phyloP scores from a whole-genome alignment of 2,329 filamentous ascomycete genomes.

The Hymenoscyphus repandus region DNA sequence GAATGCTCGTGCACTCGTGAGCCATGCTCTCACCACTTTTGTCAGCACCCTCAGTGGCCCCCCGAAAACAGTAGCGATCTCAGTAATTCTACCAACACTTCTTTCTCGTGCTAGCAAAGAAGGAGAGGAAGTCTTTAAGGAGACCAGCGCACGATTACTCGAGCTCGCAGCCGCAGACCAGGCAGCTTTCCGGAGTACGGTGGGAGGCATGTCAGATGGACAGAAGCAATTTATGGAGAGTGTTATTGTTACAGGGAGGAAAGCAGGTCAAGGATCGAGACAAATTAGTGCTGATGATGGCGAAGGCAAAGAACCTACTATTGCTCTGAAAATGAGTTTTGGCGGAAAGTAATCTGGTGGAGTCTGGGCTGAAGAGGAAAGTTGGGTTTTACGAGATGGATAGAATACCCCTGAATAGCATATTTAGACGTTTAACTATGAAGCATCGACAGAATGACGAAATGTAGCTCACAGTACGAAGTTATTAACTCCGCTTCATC shows the following conservation, averaged over 20 bases:
- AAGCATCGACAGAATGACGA: too few relatives aligned
- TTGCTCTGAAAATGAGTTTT: constrained; percentile 95
- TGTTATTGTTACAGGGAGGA: constrained; percentile 63
- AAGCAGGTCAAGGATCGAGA: constrained; percentile 32
- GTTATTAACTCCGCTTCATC: too few relatives aligned
- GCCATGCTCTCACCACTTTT: constrained; percentile 71
- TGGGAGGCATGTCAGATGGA: constrained; percentile 63
- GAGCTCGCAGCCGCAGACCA: constrained; percentile 78
- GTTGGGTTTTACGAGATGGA: background rate
- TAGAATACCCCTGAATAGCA: too few relatives aligned
- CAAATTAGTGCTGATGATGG: constrained; percentile 37
- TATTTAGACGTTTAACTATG: too few relatives aligned
- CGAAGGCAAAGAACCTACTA: constrained; percentile 63
- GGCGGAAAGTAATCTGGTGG: constrained; percentile 31
- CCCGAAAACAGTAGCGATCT: constrained; percentile 57
- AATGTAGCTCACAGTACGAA: too few relatives aligned
- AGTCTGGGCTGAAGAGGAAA: constrained; percentile 36
- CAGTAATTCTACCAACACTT: constrained; percentile 71
- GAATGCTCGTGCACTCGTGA: constrained; percentile 63
- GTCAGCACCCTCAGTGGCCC: constrained; percentile 45
- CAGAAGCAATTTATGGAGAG: constrained; percentile 76
- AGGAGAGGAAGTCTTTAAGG: constrained; percentile 52
- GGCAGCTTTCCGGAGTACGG: constrained; percentile 65
- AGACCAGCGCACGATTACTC: constrained; percentile 71
- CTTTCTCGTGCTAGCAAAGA: constrained; percentile 67